Conservation (phyloP, 23 red algal species). For the Porphyridium purpureum region DNA sequence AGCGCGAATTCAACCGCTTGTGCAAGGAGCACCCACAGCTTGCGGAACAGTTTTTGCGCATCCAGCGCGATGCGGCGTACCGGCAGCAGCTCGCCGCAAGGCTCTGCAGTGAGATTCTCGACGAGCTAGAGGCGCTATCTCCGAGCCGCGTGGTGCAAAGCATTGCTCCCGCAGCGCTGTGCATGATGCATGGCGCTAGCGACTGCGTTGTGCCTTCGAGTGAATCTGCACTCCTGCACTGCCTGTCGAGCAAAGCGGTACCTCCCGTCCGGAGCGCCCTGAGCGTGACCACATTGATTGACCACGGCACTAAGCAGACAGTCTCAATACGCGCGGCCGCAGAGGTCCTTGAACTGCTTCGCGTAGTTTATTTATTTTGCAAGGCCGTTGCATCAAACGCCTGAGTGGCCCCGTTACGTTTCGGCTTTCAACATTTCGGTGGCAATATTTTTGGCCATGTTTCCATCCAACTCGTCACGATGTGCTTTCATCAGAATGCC, state of each 20-base stretch:
- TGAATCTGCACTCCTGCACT: too few species aligned
- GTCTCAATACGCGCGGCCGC: background rate
- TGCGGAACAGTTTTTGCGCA: too few species aligned
- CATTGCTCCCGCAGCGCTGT: too few species aligned
- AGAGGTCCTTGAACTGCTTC: background rate
- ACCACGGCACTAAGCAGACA: background rate
- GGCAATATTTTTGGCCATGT: constrained; percentile 21
- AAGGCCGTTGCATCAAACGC: background rate
- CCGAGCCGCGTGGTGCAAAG: too few species aligned
- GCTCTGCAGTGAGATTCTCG: too few species aligned
- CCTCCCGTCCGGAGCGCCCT: background rate
- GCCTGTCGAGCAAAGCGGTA: background rate
- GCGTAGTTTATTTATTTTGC: background rate
- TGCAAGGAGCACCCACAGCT: too few species aligned
- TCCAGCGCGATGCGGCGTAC: too few species aligned
- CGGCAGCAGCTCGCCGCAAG: too few species aligned
- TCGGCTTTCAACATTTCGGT: constrained; percentile 10
- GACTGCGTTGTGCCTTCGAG: too few species aligned
- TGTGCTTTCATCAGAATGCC: constrained; percentile 63
- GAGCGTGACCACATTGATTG: background rate
- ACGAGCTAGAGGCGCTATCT: too few species aligned
- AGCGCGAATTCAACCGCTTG: too few species aligned
- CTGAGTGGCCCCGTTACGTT: constrained; percentile 1
- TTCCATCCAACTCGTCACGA: constrained; percentile 40
- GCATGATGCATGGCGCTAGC: too few species aligned